Percentiles rank a stretch among this genome's conserved stretches.
phyloP scores from a whole-genome alignment of 306 rosid genomes.

The Rosa chinensis region DNA sequence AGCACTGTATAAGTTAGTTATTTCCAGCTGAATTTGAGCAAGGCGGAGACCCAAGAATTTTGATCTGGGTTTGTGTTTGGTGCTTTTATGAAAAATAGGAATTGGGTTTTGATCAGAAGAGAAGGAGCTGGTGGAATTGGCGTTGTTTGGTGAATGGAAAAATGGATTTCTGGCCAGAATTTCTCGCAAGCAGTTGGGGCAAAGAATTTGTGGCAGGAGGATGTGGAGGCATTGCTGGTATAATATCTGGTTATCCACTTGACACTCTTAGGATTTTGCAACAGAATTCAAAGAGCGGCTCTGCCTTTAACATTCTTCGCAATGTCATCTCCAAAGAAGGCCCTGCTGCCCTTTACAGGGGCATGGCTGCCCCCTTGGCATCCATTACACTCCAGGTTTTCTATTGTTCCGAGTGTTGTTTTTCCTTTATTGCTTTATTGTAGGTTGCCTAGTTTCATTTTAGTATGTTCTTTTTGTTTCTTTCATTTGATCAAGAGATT shows the following conservation, averaged over 20 bases:
- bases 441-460: conserved; percentile 8
- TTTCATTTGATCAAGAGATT: neutral
- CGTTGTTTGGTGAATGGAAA: conserved; percentile 12
- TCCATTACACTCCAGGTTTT: conserved; percentile 86
- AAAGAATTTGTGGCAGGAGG: conserved; percentile 94
- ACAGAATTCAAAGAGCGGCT: conserved; percentile 51
- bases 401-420: neutral
- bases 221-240: conserved; percentile 81
- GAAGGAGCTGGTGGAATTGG: neutral
- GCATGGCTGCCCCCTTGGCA: conserved; percentile 85
- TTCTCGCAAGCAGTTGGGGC: conserved; percentile 75
- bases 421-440: neutral
- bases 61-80: neutral
- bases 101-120: neutral
- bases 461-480: neutral
- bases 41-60: neutral
- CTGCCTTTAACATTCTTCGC: conserved; percentile 56
- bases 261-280: conserved; percentile 72
- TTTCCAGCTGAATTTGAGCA: neutral
- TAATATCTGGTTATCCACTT: conserved; percentile 77
- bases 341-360: conserved; percentile 67
- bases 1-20: neutral
- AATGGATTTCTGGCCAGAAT: conserved; percentile 83
- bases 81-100: conserved; percentile 4
- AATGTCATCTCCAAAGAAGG: conserved; percentile 58